Base-by-base conservation (phyloP, 2,329 filamentous ascomycete species). In the Hawksworthiomyces lignivorus region DNA sequence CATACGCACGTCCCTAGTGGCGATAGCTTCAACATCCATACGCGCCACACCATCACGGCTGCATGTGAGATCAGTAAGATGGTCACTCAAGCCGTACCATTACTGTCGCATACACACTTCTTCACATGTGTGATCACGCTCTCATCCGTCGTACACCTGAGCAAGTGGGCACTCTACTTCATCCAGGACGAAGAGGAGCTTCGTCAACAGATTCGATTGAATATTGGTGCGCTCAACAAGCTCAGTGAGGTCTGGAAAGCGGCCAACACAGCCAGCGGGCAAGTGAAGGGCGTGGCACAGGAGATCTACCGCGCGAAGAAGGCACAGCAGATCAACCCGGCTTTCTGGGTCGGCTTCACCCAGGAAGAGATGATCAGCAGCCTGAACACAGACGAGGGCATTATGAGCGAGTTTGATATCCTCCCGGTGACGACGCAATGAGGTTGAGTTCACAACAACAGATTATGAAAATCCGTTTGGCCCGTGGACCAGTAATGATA, bases 71-170 rank as follows among this genome's bases (percentile, higher is more conserved):
- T 95, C 48, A 84, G 82, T 46, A 75, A 77, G 50, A 71, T 89
- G 51, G 77, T 87, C 36, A 82, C 83, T 1, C 76, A 94, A 34
- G 84, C 85, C 0, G 77, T 82, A 5, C 74, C 80, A 0, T 66
- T 90, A 2, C 70, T 82, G 5, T 77, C 77, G 24, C 87, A 94
- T 62, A 88, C 80, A 0, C 86, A 87, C 44, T 89, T 90, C 62
- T 88, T 92, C 64, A 85, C 82, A 26, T 92, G 86, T 56, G 81
- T 84, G 29, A 68, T 92, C 37, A 85, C 85, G 2, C 68, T 90
- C 40, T 84, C 82, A 15, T 86, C 85, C 7, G 84, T 89, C 52
- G 83, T 90, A 4, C 85, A 92, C 54, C 70, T 94, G 19, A 86
- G 82, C 42, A 85, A 84, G 48, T 94, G 87, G 77, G 81, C 68